Conservation (phyloP, 768 basidiomycete genomes). For the Xerocomellus intermedius region DNA sequence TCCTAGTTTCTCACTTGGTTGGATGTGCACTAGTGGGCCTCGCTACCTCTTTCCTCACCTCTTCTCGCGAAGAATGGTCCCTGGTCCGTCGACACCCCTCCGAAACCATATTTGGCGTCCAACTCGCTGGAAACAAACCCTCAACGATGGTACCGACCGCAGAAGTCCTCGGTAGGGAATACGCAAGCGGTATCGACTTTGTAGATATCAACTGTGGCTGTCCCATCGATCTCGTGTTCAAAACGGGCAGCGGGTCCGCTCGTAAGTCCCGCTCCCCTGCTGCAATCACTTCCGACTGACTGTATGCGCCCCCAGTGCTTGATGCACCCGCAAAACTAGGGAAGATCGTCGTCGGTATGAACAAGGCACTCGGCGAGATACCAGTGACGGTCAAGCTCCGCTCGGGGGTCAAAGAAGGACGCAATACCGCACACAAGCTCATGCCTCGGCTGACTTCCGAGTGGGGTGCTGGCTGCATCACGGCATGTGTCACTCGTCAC, state of each 20-base stretch:
- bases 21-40: constrained; percentile 71
- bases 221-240: constrained; percentile 95
- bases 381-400: constrained; percentile 91
- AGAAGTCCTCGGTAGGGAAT: constrained; percentile 74
- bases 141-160: constrained; percentile 74
- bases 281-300: background rate
- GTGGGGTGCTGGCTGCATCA: constrained; percentile 46
- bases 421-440: constrained; percentile 84
- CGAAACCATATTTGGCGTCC: constrained; percentile 86
- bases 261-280: constrained; percentile 46
- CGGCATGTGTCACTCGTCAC: constrained; percentile 27
- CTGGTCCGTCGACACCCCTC: constrained; percentile 85
- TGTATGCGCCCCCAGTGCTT: constrained; percentile 54
- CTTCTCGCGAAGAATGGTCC: constrained; percentile 94
- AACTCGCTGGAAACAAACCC: constrained; percentile 89
- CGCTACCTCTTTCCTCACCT: constrained; percentile 83
- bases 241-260: constrained; percentile 86
- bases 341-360: constrained; percentile 90
- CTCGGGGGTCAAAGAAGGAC: constrained; percentile 87
- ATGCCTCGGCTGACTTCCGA: constrained; percentile 74
- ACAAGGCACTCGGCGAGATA: constrained; percentile 81
- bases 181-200: constrained; percentile 71
- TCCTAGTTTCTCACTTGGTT: background rate
- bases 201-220: constrained; percentile 97
- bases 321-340: constrained; percentile 81